Evolutionary conservation across 352 stramenopile species (phyloP), one percentile per base, ranked within the genome.

Genomic region (Sclerospora graminicola): DNA sequence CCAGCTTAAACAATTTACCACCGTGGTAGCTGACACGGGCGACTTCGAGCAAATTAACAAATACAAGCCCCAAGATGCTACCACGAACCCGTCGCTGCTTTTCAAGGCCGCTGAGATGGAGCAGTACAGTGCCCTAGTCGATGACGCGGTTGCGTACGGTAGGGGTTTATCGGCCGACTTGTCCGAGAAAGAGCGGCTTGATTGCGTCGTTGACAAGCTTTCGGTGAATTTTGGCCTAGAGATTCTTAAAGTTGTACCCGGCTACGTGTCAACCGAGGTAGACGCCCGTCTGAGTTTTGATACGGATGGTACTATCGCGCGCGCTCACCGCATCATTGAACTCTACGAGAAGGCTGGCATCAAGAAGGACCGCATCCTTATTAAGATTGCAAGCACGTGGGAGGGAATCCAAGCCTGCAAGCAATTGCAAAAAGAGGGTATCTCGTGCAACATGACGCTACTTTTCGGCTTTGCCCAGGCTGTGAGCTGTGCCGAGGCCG

Each of bases 351-450:
- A 97, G 45, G 84, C 73, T 18, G 89, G 95, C 41, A 92, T 99
- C 42, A 62, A 73, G 41, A 97, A 96, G 69, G 82, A 93, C 40
- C 86, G 96, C 51, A 97, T 99, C 44, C 70, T 99, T 18, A 97
- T 99, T 65, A 99, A 99, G 78, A 87, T 99, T 46, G 94, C 94
- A 16, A 94, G 70, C 26, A 98, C 94, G n/a, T 98, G 94, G 94
- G 94, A 98, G 59, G 95, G 95, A 14, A 98, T 98, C 62, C 82
- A 97, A 69, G 94, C 95, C 7, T 96, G 91, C 42, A 91, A 96
- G 61, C 61, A 96, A 29, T 73, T 99, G 37, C 88, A 99, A 71
- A 52, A 87, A 53, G 94, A 99, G 55, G 95, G 94, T 37, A 98
- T 99, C 57, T 84, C 87, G 48, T 99, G 95, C 67, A 99, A 99